Conservation (phyloP, 176 grass and related monocot genomes). For the Hsuehochloa calcarea region DNA sequence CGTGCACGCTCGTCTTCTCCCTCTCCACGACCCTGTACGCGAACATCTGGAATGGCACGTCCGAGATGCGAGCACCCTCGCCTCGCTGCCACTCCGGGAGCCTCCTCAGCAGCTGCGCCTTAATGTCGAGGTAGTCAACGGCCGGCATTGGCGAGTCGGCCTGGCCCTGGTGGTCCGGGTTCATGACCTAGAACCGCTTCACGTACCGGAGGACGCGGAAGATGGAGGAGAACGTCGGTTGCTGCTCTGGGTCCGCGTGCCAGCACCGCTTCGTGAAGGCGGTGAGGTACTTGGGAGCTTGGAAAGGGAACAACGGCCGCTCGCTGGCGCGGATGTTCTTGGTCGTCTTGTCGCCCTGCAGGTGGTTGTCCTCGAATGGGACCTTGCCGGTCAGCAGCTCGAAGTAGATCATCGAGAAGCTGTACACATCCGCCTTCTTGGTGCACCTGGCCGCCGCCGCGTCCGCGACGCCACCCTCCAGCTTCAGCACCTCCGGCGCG, state of each 20-base stretch:
- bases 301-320: constrained; percentile 83
- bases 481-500: constrained; percentile 78
- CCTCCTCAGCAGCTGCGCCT: constrained; percentile 54
- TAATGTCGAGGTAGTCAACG: constrained; percentile 71
- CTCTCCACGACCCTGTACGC: constrained; percentile 73
- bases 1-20: constrained; percentile 40
- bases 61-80: constrained; percentile 35
- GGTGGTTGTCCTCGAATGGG: constrained; percentile 91
- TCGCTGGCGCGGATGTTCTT: constrained; percentile 90
- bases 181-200: constrained; percentile 82
- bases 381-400: constrained; percentile 91
- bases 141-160: constrained; percentile 39
- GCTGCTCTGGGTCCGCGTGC: constrained; percentile 75
- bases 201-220: constrained; percentile 78
- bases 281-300: constrained; percentile 79
- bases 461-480: constrained; percentile 21
- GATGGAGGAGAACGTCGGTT: constrained; percentile 69
- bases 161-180: constrained; percentile 64
- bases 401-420: constrained; percentile 93
- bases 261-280: constrained; percentile 77
- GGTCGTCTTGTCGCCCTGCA: constrained; percentile 89
- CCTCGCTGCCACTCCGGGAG: constrained; percentile 47
- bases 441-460: constrained; percentile 28
- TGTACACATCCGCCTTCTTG: constrained; percentile 92
- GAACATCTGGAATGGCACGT: constrained; percentile 94